Evolutionary conservation across 1,284 basidiomycete species (phyloP).

Genomic region (Anthracocystis walkeri): DNA sequence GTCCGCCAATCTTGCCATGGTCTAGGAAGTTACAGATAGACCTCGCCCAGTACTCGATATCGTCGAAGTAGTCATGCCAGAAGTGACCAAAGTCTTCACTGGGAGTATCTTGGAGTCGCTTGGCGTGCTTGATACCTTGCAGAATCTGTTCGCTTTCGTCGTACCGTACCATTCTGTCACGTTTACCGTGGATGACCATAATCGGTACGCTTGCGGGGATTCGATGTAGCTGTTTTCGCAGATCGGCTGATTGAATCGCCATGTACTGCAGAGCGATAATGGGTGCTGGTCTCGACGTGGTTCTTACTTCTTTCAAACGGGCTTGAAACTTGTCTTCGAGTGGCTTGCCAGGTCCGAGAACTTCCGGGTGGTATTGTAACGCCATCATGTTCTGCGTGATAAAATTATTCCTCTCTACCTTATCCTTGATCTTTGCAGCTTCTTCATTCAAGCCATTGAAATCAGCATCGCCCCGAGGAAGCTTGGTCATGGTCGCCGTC

Average conservation of each 20-base stretch:
- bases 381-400: constrained; percentile 51
- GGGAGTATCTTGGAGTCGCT: constrained; percentile 23
- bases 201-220: constrained; percentile 42
- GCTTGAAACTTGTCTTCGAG: constrained; percentile 27
- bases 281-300: constrained; percentile 33
- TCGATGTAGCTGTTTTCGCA: constrained; percentile 34
- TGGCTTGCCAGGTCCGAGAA: constrained; percentile 17
- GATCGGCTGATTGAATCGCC: constrained; percentile 51
- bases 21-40: constrained; percentile 50
- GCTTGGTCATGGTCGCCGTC: constrained; percentile 62
- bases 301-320: constrained; percentile 30
- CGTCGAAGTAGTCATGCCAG: constrained; percentile 62
- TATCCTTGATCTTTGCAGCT: constrained; percentile 22
- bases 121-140: constrained; percentile 48
- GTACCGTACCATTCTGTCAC: constrained; percentile 63
- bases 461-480: constrained; percentile 59
- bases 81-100: constrained; percentile 53
- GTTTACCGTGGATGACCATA: constrained; percentile 58
- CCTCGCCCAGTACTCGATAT: constrained; percentile 33
- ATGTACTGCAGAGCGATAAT: constrained; percentile 53
- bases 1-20: constrained; percentile 12
- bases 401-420: constrained; percentile 37
- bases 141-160: constrained; percentile 52
- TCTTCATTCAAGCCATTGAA: constrained; percentile 22
- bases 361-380: constrained; percentile 59